These are phyloP conservation scores for Lepiota venenata DNA, from an alignment of 768 basidiomycete species.

Conservation along the genomic window DNA sequence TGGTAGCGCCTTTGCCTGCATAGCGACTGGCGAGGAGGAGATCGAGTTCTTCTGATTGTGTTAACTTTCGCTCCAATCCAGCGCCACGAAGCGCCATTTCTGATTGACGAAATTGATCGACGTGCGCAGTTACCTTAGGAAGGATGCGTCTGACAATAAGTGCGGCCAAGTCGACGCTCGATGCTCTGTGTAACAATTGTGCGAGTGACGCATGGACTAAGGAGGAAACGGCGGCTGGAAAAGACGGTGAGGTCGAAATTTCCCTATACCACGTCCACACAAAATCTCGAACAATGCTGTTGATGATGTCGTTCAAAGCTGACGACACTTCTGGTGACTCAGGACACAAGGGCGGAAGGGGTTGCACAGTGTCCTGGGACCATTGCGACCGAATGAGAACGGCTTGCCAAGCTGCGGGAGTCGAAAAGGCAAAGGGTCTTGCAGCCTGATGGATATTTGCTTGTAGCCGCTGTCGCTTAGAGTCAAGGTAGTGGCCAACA, in stretches of 20 bases:
- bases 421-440: slow-evolving; percentile 80
- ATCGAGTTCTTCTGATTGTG: slow-evolving; percentile 89
- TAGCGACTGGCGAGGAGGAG: slow-evolving; percentile 82
- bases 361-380: slow-evolving; percentile 70
- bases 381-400: slow-evolving; percentile 87
- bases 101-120: slow-evolving; percentile 88
- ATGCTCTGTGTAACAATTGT: slow-evolving; percentile 52
- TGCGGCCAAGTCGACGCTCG: slow-evolving; percentile 65
- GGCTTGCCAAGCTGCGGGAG: slow-evolving; percentile 93
- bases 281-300: slow-evolving; percentile 84
- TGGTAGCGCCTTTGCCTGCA: slow-evolving; percentile 57
- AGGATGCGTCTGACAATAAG: slow-evolving; percentile 81
- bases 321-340: slow-evolving; percentile 62
- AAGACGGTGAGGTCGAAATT: slow-evolving; percentile 83
- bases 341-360: slow-evolving; percentile 64
- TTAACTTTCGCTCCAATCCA: slow-evolving; percentile 75
- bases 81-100: slow-evolving; percentile 84
- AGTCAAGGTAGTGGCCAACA: slow-evolving; percentile 58
- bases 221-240: slow-evolving; percentile 80
- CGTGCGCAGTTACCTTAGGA: slow-evolving; percentile 85
- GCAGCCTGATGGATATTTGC: slow-evolving; percentile 53
- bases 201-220: slow-evolving; percentile 66
- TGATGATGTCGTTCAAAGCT: slow-evolving; percentile 76
- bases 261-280: slow-evolving; percentile 86
- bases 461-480: slow-evolving; percentile 25